Evolutionary conservation across 106 monocot genomes (phyloP).

Genomic region (Cymbidium sinense): DNA sequence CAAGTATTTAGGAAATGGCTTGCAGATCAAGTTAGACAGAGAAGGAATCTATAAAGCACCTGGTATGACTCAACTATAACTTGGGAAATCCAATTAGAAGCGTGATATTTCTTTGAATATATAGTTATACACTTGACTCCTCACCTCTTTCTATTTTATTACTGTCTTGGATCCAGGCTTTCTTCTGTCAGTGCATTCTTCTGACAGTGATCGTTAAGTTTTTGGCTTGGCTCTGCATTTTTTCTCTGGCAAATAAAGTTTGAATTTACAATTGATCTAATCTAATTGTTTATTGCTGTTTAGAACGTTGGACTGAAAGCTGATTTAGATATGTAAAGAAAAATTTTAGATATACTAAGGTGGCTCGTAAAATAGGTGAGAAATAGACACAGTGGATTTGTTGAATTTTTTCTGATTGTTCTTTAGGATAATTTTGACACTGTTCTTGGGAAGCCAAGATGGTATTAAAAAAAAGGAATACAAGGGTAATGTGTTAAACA

Average conservation of each 20-base stretch:
- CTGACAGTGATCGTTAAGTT: not conserved
- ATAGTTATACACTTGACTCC: not conserved
- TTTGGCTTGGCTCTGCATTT: not conserved
- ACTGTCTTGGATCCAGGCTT: not conserved
- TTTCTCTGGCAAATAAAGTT: not conserved
- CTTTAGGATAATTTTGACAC: not conserved
- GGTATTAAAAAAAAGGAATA: too few relatives aligned
- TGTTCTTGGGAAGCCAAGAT: too few relatives aligned
- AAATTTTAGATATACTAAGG: not conserved
- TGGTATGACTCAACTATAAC: slow-evolving; percentile 37
- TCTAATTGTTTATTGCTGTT: not conserved
- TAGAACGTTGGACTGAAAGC: not conserved
- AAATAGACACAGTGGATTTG: not conserved
- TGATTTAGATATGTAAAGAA: not conserved
- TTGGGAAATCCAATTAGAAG: not conserved
- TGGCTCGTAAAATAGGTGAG: not conserved
- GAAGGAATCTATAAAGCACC: slow-evolving; percentile 76
- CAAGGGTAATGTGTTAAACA: too few relatives aligned
- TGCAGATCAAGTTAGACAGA: slow-evolving; percentile 52
- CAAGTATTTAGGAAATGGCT: slow-evolving; percentile 45
- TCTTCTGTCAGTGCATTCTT: not conserved
- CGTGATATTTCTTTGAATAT: not conserved
- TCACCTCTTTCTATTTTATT: not conserved
- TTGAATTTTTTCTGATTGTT: not conserved
- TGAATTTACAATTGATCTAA: not conserved